Evolutionary conservation across 192 early-diverging fungal species (phyloP).

Genomic region (Backusella sp.): DNA sequence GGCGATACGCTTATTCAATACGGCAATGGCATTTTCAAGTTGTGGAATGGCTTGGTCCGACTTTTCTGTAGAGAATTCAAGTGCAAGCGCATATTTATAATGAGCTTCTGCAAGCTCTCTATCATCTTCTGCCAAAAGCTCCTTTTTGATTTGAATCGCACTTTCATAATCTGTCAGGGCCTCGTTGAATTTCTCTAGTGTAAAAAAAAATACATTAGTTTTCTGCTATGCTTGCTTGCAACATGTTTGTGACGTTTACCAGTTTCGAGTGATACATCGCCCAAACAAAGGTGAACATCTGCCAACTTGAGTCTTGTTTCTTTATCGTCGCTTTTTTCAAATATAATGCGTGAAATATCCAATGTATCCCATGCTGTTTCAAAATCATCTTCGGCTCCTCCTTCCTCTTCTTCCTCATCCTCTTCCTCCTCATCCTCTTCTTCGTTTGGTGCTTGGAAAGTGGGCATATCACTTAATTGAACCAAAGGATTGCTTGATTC

Average conservation of each 20-base stretch:
- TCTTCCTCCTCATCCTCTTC: constrained; percentile 46
- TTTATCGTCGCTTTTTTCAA: constrained; percentile 50
- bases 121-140: constrained; percentile 45
- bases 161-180: constrained; percentile 59
- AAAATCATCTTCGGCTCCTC: constrained; percentile 59
- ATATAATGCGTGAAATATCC: constrained; percentile 82
- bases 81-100: constrained; percentile 68
- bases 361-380: constrained; percentile 82
- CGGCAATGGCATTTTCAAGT: constrained; percentile 52
- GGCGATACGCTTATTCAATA: constrained; percentile 50
- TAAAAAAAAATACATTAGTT: too few relatives aligned
- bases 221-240: too few relatives aligned
- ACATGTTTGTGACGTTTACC: constrained; percentile 39
- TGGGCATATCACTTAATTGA: constrained; percentile 67
- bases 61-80: constrained; percentile 53
- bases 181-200: constrained; percentile 63
- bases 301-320: constrained; percentile 54
- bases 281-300: constrained; percentile 72
- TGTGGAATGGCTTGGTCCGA: constrained; percentile 52
- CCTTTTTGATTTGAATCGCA: constrained; percentile 55
- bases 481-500: constrained; percentile 46
- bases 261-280: constrained; percentile 87
- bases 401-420: constrained; percentile 38
- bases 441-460: constrained; percentile 46
- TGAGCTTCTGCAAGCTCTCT: constrained; percentile 69